Conservation (phyloP, 2,329 filamentous ascomycete species). For the Botrytis fabae region DNA sequence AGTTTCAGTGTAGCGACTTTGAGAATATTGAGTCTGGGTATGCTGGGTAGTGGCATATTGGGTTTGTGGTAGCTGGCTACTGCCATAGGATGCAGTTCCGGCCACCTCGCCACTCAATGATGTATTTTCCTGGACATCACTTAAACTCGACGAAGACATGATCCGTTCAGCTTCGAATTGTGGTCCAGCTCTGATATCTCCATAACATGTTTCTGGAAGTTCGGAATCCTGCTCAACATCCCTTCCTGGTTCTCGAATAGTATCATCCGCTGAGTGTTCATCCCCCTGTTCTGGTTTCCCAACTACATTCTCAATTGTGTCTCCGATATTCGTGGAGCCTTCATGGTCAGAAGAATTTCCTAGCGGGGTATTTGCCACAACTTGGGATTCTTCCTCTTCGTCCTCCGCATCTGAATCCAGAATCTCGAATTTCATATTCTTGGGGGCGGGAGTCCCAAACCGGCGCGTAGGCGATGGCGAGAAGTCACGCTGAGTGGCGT, state of each 20-base stretch:
- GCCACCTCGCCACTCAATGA: conserved; percentile 21
- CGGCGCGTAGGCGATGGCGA: neutral
- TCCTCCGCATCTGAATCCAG: conserved; percentile 37
- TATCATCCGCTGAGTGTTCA: neutral
- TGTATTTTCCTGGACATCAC: neutral
- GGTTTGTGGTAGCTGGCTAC: conserved; percentile 27
- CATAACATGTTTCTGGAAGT: conserved; percentile 37
- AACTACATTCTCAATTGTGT: neutral
- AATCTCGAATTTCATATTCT: conserved; percentile 32
- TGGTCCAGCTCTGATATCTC: conserved; percentile 36
- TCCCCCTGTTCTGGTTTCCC: neutral
- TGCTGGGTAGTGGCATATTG: neutral
- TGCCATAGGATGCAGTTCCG: neutral
- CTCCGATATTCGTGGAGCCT: neutral
- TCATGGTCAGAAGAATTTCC: neutral
- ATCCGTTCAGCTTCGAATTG: conserved; percentile 31
- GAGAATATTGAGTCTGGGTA: conserved; percentile 4
- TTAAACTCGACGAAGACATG: conserved; percentile 17
- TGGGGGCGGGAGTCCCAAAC: neutral
- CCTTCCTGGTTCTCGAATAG: neutral
- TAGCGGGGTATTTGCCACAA: neutral
- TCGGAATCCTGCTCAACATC: neutral
- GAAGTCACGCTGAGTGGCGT: neutral
- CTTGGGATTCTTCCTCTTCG: conserved; percentile 21
- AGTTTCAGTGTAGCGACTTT: neutral